Base-by-base conservation (phyloP, 805 yeast species). In the Wickerhamomyces rabaulensis region DNA sequence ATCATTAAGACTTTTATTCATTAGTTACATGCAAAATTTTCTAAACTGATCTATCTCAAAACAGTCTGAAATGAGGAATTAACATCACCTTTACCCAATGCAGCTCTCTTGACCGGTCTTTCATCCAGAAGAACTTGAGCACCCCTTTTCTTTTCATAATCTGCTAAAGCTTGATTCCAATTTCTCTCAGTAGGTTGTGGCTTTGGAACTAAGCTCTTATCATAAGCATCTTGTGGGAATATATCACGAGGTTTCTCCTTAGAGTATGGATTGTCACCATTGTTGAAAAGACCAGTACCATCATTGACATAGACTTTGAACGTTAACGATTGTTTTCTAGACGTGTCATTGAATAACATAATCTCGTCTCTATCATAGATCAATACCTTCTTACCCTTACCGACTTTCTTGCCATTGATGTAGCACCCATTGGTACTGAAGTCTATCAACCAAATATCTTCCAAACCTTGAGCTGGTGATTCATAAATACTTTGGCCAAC, bases 371-470 rank as follows among this genome's bases (percentile, higher is more conserved):
- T 84, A 50, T 84, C 71, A 55, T 71, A 78, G 1, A 91, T 57
- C 45, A 79, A 73, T 0, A 73, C 74, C 55, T 87, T 87, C 27
- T 76, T 71, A 3, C 84, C 84, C 49, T 79, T 79, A 0, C 84
- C 84, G 40, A 87, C 60, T 42, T 72, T 72, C 8, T 67, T 63
- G 8, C 76, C 76, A 56, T 89, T 87, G 8, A 91, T 75, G 55
- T 71, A 78, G 60, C 96, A 86, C 2, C 87, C 84, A 63, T 90
- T 91, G 0, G 95, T 79, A 46, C 94, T 84, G 51, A 72, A 77
- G 54, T 90, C 96, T 41, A 87, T 65, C 26, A 91, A 67, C 95
- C 95, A 89, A 15, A 87, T 71, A 58, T 82, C 90, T 47, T 82
- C 87, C 8, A 82, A 65, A 48, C 84, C 83, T 64, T 79, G 84